Evolutionary conservation across 805 yeast species (phyloP).

Genomic region (Candida takata): DNA sequence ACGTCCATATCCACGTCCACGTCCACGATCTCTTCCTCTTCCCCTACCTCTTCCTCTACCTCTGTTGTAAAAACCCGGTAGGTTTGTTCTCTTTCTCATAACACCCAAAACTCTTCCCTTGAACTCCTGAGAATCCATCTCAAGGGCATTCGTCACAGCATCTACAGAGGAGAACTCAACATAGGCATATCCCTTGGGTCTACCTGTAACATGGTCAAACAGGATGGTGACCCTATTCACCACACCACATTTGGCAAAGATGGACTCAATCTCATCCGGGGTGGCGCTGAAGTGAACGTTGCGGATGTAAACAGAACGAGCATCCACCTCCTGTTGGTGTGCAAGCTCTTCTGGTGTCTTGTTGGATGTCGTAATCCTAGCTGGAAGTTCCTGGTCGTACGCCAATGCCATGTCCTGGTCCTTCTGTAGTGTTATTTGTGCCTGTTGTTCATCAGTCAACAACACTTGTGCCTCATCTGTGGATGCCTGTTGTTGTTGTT

Average conservation of each 20-base stretch:
- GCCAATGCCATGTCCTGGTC: conserved; percentile 7
- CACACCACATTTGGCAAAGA: conserved; percentile 37
- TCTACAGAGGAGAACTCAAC: conserved; percentile 43
- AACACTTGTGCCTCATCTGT: no score
- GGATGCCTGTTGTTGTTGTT: no score
- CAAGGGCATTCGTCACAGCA: conserved; percentile 41
- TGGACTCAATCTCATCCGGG: conserved; percentile 43
- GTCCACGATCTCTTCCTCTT: no score
- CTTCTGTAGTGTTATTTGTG: conserved; percentile 3
- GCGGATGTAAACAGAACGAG: conserved; percentile 48
- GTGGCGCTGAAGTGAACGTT: conserved; percentile 42
- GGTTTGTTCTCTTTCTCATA: conserved; percentile 45
- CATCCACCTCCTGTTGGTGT: conserved; percentile 39
- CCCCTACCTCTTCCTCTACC: conserved; percentile 18
- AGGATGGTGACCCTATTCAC: conserved; percentile 48
- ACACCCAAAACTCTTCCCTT: conserved; percentile 43
- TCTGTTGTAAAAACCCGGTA: conserved; percentile 37
- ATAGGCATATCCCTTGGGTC: conserved; percentile 56
- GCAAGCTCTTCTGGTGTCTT: conserved; percentile 25
- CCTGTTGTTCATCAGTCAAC: conserved; percentile 9
- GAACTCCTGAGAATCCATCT: conserved; percentile 35
- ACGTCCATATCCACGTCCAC: no score
- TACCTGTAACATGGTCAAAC: conserved; percentile 37
- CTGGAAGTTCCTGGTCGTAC: no score
- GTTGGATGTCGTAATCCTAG: no score